Evolutionary conservation across 306 rosid genomes (phyloP).

Genomic region (Dalbergia cultrata): DNA sequence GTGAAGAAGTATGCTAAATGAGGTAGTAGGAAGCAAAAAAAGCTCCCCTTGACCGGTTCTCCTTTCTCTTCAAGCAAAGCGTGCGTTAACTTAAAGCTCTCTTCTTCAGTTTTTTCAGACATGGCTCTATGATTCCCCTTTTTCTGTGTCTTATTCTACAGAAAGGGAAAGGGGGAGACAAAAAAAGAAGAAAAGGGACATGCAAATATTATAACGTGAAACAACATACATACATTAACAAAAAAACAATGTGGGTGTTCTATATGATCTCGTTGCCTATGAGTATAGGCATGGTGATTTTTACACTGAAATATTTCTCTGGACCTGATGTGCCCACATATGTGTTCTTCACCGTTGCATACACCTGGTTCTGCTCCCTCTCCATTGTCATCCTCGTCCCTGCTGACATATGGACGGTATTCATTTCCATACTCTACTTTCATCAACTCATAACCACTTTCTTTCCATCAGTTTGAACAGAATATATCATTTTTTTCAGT

Average conservation of each 20-base stretch:
- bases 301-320: constrained; percentile 83
- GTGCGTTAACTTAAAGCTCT: constrained; percentile 9
- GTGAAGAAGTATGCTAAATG: constrained; percentile 29
- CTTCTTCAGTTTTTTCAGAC: constrained; percentile 35
- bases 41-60: constrained; percentile 59
- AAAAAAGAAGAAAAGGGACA: not conserved
- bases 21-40: constrained; percentile 44
- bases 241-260: constrained; percentile 84
- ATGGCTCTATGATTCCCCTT: constrained; percentile 33
- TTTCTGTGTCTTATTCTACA: constrained; percentile 42
- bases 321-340: constrained; percentile 92
- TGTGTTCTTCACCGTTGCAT: constrained; percentile 86
- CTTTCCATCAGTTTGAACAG: no score
- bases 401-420: constrained; percentile 96
- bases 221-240: not conserved
- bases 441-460: not conserved
- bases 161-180: constrained; percentile 41
- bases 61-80: constrained; percentile 31
- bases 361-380: constrained; percentile 95
- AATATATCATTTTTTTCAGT: no score
- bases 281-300: constrained; percentile 85
- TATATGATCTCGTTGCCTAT: constrained; percentile 91
- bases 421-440: constrained; percentile 18
- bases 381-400: constrained; percentile 96
- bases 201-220: not conserved